These are phyloP conservation scores for Exophiala alcalophila DNA, from an alignment of 2,329 filamentous ascomycete species.

Conservation along the genomic window DNA sequence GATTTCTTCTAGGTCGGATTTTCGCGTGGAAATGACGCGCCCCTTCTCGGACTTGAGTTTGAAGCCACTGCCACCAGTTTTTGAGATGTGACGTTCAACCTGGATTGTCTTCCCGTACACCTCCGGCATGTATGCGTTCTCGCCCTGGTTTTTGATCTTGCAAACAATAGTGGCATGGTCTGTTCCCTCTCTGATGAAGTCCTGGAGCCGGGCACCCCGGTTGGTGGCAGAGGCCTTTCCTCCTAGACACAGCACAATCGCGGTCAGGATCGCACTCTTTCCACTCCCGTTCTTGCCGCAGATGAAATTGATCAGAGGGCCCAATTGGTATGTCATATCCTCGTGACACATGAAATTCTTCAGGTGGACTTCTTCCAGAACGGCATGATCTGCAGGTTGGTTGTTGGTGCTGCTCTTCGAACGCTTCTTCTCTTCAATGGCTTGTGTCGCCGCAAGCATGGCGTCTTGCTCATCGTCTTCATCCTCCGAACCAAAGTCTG, in stretches of 20 bases:
- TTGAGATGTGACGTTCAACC: slow-evolving; percentile 85
- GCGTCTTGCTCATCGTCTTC: slow-evolving; percentile 33
- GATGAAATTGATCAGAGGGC: slow-evolving; percentile 95
- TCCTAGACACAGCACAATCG: slow-evolving; percentile 88
- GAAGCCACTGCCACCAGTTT: slow-evolving; percentile 63
- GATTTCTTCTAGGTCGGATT: slow-evolving; percentile 84
- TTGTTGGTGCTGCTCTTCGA: slow-evolving; percentile 61
- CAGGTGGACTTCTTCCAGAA: slow-evolving; percentile 82
- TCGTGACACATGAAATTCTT: slow-evolving; percentile 96
- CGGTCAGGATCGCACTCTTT: slow-evolving; percentile 93
- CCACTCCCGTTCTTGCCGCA: slow-evolving; percentile 97
- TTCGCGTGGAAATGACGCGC: slow-evolving; percentile 71
- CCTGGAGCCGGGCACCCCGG: slow-evolving; percentile 82
- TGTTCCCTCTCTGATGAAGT: slow-evolving; percentile 83
- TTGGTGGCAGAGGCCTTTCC: slow-evolving; percentile 92
- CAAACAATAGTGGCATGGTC: slow-evolving; percentile 74
- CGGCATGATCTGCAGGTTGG: slow-evolving; percentile 73
- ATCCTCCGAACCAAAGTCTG: slow-evolving; percentile 22
- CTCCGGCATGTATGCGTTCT: slow-evolving; percentile 77
- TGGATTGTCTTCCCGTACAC: slow-evolving; percentile 80
- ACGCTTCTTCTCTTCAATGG: slow-evolving; percentile 51
- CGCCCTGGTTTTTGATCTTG: slow-evolving; percentile 84
- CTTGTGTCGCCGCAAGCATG: slow-evolving; percentile 64
- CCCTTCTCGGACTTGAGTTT: slow-evolving; percentile 75
- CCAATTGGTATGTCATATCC: slow-evolving; percentile 76